Conservation (phyloP, 1,284 basidiomycete species). For the Cryptococcus jaspeensis region DNA sequence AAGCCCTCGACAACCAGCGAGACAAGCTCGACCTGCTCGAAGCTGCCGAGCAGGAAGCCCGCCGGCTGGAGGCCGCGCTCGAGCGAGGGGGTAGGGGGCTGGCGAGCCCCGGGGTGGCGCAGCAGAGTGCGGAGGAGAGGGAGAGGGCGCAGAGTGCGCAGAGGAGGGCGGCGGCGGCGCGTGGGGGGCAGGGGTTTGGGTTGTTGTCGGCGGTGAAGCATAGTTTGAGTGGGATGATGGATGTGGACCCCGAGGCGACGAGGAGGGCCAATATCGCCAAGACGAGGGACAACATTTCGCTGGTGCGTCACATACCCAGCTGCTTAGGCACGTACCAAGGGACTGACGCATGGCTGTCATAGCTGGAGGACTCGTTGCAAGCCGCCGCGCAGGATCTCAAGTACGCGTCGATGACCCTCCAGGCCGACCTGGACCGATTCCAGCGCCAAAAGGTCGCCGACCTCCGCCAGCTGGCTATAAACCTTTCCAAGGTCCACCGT, state of each 20-base stretch:
- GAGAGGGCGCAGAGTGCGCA: constrained; percentile 21
- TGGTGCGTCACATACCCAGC: constrained; percentile 57
- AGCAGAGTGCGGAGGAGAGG: constrained; percentile 14
- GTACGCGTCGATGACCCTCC: constrained; percentile 92
- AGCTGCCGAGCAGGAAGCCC: constrained; percentile 86
- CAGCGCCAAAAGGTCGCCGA: constrained; percentile 98
- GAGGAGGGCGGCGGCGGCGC: constrained; percentile 45
- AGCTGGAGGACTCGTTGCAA: constrained; percentile 91
- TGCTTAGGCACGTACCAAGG: not conserved
- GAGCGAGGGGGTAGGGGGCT: constrained; percentile 43
- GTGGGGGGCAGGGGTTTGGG: constrained; percentile 77
- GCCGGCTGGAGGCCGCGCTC: constrained; percentile 83
- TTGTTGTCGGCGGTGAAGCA: constrained; percentile 89
- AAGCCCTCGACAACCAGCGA: constrained; percentile 80
- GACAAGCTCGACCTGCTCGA: constrained; percentile 87
- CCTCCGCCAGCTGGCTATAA: constrained; percentile 84
- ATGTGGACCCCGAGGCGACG: constrained; percentile 94
- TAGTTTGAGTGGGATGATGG: constrained; percentile 96
- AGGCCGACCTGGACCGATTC: constrained; percentile 96
- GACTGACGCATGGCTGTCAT: not conserved
- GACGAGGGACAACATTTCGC: constrained; percentile 88
- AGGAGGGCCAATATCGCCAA: constrained; percentile 89
- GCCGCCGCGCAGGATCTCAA: constrained; percentile 87
- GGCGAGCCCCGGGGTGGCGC: constrained; percentile 10
- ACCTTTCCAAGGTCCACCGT: constrained; percentile 82